Percentiles rank a stretch among this genome's conserved stretches.
Evolutionary conservation across 495 filamentous ascomycete genomes (phyloP).

Genomic region (Cairneyella variabilis): DNA sequence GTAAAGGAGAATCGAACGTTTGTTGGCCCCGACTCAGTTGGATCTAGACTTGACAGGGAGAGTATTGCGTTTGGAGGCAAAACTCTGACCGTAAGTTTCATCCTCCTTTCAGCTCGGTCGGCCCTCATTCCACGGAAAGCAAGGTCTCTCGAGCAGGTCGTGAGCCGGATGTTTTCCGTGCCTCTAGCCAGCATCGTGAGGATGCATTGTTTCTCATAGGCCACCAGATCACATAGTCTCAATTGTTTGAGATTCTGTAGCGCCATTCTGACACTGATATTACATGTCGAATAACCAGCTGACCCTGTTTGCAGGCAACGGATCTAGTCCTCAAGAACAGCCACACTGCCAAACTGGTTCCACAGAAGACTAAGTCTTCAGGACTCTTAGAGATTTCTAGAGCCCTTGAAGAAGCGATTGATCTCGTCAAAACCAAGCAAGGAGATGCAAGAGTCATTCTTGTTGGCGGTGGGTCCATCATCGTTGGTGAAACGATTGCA

Average conservation of each 20-base stretch:
- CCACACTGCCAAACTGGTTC: neutral
- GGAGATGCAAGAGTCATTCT: slow-evolving; percentile 43
- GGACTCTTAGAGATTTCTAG: slow-evolving; percentile 31
- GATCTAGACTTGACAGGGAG: slow-evolving; percentile 33
- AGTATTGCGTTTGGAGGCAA: slow-evolving; percentile 48
- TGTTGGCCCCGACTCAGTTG: slow-evolving; percentile 45
- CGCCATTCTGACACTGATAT: too few relatives aligned
- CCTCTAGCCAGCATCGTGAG: too few relatives aligned
- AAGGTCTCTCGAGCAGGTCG: too few relatives aligned
- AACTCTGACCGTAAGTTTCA: slow-evolving; percentile 42
- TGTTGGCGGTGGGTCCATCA: slow-evolving; percentile 42
- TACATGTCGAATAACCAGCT: too few relatives aligned
- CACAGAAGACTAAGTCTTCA: slow-evolving; percentile 2
- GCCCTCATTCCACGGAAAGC: too few relatives aligned
- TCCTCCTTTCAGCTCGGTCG: neutral
- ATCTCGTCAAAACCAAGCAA: slow-evolving; percentile 46
- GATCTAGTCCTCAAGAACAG: slow-evolving; percentile 16
- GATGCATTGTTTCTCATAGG: too few relatives aligned
- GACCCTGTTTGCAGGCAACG: slow-evolving; percentile 18
- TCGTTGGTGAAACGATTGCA: slow-evolving; percentile 30
- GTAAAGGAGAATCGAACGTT: slow-evolving; percentile 20
- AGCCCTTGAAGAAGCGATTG: slow-evolving; percentile 42
- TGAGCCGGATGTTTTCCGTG: too few relatives aligned
- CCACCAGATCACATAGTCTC: too few relatives aligned
- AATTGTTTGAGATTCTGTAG: too few relatives aligned